Conservation (phyloP, 1,139 yeast species). For the Torulaspora pretoriensis region DNA sequence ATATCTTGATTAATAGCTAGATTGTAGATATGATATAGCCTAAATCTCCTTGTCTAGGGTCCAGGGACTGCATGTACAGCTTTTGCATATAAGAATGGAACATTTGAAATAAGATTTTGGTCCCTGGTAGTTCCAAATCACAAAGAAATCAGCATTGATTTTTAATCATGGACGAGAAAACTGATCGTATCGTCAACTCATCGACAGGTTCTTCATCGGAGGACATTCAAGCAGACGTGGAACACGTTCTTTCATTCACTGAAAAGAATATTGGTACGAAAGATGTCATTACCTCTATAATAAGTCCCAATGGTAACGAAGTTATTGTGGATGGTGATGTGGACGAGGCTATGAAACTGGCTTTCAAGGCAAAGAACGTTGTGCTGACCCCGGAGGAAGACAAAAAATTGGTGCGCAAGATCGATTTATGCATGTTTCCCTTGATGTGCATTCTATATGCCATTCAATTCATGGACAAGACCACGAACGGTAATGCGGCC, state of each 20-base stretch:
- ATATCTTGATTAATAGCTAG: no score
- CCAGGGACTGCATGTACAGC: background rate
- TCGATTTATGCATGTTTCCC: slow-evolving; percentile 53
- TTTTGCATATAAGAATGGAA: background rate
- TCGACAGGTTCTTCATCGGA: background rate
- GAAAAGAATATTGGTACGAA: slow-evolving; percentile 9
- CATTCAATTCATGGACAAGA: slow-evolving; percentile 63
- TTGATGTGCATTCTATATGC: slow-evolving; percentile 53
- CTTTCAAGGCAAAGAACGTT: slow-evolving; percentile 30
- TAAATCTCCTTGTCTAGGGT: no score
- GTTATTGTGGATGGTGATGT: slow-evolving; percentile 37
- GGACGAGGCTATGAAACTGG: slow-evolving; percentile 39
- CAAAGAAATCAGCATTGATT: background rate
- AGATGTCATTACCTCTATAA: slow-evolving; percentile 6
- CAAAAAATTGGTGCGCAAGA: slow-evolving; percentile 45
- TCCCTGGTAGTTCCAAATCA: no score
- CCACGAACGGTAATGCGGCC: slow-evolving; percentile 55
- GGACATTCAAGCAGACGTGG: slow-evolving; percentile 1
- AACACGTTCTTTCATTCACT: slow-evolving; percentile 11
- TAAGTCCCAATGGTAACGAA: slow-evolving; percentile 31
- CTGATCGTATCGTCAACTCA: background rate
- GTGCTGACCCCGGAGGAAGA: slow-evolving; percentile 34
- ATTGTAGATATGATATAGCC: no score
- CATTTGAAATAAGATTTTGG: background rate
- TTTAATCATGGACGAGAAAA: background rate